phyloP scores from a whole-genome alignment of 2,329 filamentous ascomycete species.

The Fusarium algeriense region DNA sequence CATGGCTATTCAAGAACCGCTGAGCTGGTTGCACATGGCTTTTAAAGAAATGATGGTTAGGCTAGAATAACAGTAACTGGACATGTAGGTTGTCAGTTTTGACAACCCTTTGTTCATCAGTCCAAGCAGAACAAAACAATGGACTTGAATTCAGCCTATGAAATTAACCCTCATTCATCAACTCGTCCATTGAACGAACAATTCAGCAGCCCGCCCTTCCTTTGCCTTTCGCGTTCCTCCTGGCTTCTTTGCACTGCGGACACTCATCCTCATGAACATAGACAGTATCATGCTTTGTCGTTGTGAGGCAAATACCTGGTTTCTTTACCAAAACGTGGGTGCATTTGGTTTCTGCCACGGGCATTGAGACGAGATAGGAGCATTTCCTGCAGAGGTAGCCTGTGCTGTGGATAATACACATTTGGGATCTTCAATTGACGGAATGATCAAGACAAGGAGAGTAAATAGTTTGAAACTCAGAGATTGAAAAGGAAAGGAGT shows the following conservation, averaged over 20 bases:
- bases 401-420: constrained; percentile 15
- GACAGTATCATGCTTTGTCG: constrained; percentile 3
- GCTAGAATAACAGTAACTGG: neutral
- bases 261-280: constrained; percentile 28
- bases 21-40: neutral
- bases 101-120: neutral
- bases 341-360: constrained; percentile 8
- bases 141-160: too few species aligned
- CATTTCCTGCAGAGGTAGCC: constrained; percentile 24
- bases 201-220: neutral
- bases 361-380: constrained; percentile 20
- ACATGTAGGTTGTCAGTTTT: neutral
- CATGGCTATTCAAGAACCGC: neutral
- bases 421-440: fast-evolving
- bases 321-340: constrained; percentile 1
- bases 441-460: fast-evolving
- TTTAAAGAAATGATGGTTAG: neutral
- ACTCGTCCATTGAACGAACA: neutral
- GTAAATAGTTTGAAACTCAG: neutral
- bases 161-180: fast-evolving
- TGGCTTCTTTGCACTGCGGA: neutral
- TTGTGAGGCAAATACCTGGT: neutral
- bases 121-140: neutral
- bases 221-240: fast-evolving
- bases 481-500: neutral